Evolutionary conservation across 345 rosid genomes (phyloP), one percentile per base, ranked within the genome.

Genomic region (Turritis glabra): DNA sequence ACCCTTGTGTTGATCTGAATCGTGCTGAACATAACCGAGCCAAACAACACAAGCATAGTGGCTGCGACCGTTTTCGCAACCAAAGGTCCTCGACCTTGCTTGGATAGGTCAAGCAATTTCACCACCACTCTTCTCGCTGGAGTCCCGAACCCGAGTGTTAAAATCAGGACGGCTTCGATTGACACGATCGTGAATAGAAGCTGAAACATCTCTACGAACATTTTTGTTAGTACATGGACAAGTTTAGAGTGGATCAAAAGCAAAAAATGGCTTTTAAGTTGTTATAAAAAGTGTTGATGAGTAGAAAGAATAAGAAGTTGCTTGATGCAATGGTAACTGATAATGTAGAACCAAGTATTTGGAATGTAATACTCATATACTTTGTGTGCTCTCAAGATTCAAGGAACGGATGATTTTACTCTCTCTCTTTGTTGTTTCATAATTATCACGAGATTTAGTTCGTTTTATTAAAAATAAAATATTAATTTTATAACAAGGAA

Each of bases 41-140:
- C 81, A 41, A 77, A 77, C 77, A 77, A 65, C 35, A 77, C 69
- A 50, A 77, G 56, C 77, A 77, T 72, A 21, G 81, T 77, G 51
- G 69, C 51, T 65, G 69, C 77, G 11, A 72, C 81, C 12, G 81
- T 77, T 40, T 72, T 72, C 26, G 58, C 1, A 41, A 77, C 69
- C 26, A 77, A 33, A 0, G 81, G 73, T 65, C 52, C 77, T 40
- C 81, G 67, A 13, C 81, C 81, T 77, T 58, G 64, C 52, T 77
- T 77, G 15, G 60, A 72, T 6, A 77, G 14, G 68, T 77, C 81
- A 23, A 77, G 57, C 43, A 77, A 23, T 52, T 58, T 77, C 57
- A 77, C 77, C n/a, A 77, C 63, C 7, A 8, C 69, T 58, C 69
- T 77, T 72, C 81, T 65, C 8, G 37, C 25, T 10, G 81, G 81